Evolutionary conservation across 306 rosid species (phyloP).

Genomic region (Trifolium pratense): DNA sequence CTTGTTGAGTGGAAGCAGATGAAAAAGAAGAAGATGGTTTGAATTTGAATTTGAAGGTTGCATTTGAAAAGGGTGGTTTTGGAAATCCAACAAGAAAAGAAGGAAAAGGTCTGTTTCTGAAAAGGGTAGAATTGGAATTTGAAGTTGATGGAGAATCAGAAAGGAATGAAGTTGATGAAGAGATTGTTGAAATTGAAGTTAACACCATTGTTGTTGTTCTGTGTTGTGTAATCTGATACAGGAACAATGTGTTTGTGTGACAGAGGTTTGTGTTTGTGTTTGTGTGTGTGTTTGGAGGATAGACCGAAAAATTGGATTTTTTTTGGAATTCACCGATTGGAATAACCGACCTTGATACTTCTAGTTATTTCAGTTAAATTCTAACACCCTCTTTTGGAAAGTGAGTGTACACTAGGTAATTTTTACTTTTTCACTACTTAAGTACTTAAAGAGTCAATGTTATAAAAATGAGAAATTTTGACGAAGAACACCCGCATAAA

Average conservation of each 20-base stretch:
- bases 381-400: not conserved
- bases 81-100: conserved; percentile 41
- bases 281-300: conserved; percentile 43
- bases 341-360: conserved; percentile 6
- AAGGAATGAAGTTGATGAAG: conserved; percentile 60
- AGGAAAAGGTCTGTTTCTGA: conserved; percentile 41
- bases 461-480: no score
- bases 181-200: conserved; percentile 56
- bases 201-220: conserved; percentile 54
- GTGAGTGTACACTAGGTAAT: no score
- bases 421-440: no score
- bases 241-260: not conserved
- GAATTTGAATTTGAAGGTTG: conserved; percentile 29
- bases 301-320: conserved; percentile 40
- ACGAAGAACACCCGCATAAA: no score
- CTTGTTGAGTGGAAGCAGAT: conserved; percentile 31
- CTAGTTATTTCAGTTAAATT: conserved; percentile 28
- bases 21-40: conserved; percentile 41
- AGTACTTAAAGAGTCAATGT: no score
- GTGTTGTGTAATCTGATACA: not conserved
- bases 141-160: conserved; percentile 56
- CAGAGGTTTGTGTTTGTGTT: not conserved
- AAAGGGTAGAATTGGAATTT: conserved; percentile 17
- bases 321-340: conserved; percentile 10
- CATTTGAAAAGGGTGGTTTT: conserved; percentile 32